phyloP scores from a whole-genome alignment of 2,329 filamentous ascomycete genomes.

The Colletotrichum cereale region DNA sequence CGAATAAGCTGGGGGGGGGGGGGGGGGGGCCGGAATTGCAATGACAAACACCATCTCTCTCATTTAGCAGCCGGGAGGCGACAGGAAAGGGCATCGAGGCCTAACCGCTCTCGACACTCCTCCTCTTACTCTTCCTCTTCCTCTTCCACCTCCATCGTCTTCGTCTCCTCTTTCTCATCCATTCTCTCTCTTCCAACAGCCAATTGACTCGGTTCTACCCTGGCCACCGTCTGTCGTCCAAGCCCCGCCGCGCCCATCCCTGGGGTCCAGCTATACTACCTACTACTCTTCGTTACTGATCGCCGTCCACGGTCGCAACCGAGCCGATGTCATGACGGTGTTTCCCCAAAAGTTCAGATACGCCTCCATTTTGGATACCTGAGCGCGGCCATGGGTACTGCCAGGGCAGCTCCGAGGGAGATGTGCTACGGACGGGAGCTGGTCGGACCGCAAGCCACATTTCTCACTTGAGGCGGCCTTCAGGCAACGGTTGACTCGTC shows the following conservation, averaged over 20 bases:
- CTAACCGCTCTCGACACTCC: constrained; percentile 14
- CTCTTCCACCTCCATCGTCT: neutral
- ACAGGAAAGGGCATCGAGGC: neutral
- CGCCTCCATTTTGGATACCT: neutral
- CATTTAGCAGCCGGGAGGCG: constrained; percentile 6
- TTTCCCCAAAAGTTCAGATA: neutral
- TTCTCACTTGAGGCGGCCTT: neutral
- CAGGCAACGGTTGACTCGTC: neutral
- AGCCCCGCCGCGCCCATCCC: constrained; percentile 17
- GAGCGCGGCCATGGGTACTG: too few species aligned
- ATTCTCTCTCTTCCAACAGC: neutral
- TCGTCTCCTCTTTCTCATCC: neutral
- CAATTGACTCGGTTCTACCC: constrained; percentile 23
- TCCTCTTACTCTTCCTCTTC: neutral
- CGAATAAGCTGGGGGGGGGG: neutral
- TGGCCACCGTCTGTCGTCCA: neutral
- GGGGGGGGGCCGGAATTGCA: neutral
- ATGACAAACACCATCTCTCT: constrained; percentile 1
- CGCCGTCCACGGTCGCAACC: neutral
- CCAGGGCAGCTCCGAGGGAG: neutral
- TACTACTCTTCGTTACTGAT: neutral
- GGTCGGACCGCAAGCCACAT: neutral
- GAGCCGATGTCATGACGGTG: neutral
- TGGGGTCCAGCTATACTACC: neutral
- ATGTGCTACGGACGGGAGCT: neutral